These are phyloP conservation scores for Paecilomyces fulvus DNA, from an alignment of 2,329 filamentous ascomycete species.

Conservation along the genomic window DNA sequence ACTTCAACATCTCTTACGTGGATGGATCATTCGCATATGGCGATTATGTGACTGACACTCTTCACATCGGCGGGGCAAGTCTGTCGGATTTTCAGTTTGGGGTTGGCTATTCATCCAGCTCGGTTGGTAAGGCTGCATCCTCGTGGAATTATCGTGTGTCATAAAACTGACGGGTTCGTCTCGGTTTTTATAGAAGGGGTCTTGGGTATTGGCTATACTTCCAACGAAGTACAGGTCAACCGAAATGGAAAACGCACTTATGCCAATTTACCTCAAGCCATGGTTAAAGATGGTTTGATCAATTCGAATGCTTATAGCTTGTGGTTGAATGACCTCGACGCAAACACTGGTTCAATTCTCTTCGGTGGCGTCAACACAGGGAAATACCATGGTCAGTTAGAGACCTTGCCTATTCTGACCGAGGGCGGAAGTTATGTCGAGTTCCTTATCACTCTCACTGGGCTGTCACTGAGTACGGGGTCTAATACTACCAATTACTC, in stretches of 20 bases:
- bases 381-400: slow-evolving; percentile 54
- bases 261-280: slow-evolving; percentile 58
- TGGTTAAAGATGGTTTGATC: slow-evolving; percentile 55
- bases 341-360: slow-evolving; percentile 58
- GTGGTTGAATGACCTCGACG: slow-evolving; percentile 64
- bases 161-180: slow-evolving; percentile 2
- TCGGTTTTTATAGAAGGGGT: slow-evolving; percentile 53
- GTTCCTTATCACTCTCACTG: slow-evolving; percentile 62
- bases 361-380: slow-evolving; percentile 67
- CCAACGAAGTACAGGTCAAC: slow-evolving; percentile 59
- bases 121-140: slow-evolving; percentile 25
- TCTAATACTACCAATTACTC: slow-evolving; percentile 15
- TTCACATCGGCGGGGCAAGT: slow-evolving; percentile 46
- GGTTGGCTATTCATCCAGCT: slow-evolving; percentile 48
- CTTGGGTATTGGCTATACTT: slow-evolving; percentile 71
- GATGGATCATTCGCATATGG: slow-evolving; percentile 70
- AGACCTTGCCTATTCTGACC: slow-evolving; percentile 59
- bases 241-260: slow-evolving; percentile 46
- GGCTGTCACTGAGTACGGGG: slow-evolving; percentile 35
- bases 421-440: slow-evolving; percentile 46
- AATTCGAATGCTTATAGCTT: slow-evolving; percentile 62
- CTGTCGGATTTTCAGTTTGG: slow-evolving; percentile 51
- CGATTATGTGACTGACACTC: slow-evolving; percentile 70
- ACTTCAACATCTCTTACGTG: slow-evolving; percentile 82
- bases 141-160: background rate